Conservation (phyloP, 2,329 filamentous ascomycete species). For the Grosmannia clavigera region DNA sequence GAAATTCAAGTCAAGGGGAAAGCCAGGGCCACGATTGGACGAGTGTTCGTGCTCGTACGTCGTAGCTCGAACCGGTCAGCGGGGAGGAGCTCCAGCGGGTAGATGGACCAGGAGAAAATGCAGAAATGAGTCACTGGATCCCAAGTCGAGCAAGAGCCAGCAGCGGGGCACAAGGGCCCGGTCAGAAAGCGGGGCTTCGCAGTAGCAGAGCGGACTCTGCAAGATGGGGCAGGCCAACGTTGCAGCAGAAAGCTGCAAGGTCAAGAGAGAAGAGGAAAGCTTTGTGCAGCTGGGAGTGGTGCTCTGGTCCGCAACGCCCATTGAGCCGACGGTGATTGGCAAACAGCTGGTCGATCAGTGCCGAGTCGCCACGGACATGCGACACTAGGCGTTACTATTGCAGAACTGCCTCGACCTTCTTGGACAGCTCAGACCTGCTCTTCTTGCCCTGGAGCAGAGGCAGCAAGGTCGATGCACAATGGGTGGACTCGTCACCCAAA, state of each 20-base stretch:
- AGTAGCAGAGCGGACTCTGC: neutral
- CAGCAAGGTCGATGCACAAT: neutral
- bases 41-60: neutral
- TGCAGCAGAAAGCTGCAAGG: neutral
- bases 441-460: neutral
- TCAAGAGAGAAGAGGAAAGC: neutral
- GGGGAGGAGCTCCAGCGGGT: neutral
- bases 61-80: neutral
- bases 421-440: no score
- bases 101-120: neutral
- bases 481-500: neutral
- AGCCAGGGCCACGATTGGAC: neutral
- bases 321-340: neutral
- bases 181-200: neutral
- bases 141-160: neutral
- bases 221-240: neutral
- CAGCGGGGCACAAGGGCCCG: neutral
- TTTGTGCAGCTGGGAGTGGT: neutral
- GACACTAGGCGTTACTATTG: neutral
- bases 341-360: no score
- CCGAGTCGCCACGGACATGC: no score
- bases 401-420: neutral
- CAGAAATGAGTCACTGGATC: neutral
- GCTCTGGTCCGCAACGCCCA: neutral
- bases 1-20: no score